Conservation (phyloP, 495 filamentous ascomycete genomes). For the Penicillium coprophilum region DNA sequence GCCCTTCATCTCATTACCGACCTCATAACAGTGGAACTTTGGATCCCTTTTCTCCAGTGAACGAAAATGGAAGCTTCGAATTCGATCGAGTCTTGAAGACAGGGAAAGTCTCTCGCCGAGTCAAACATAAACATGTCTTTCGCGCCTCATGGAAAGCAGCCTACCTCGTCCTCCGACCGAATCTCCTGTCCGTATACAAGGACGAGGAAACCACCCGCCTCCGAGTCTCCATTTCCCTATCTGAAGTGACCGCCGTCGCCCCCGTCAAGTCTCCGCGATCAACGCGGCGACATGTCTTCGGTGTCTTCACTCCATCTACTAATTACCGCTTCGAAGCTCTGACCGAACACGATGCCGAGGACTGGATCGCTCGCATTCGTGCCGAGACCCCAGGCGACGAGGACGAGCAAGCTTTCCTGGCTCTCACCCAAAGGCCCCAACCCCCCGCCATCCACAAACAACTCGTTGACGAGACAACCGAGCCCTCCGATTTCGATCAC, state of each 20-base stretch:
- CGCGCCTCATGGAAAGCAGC: slow-evolving; percentile 76
- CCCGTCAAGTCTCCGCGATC: slow-evolving; percentile 84
- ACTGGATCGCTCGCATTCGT: slow-evolving; percentile 85
- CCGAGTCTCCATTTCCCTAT: slow-evolving; percentile 79
- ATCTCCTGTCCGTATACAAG: slow-evolving; percentile 94
- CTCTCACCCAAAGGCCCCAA: slow-evolving; percentile 46
- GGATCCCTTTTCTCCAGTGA: slow-evolving; percentile 76
- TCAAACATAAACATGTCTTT: slow-evolving; percentile 88
- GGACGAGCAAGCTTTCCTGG: slow-evolving; percentile 76
- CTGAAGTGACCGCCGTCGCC: slow-evolving; percentile 88
- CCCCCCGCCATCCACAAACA: slow-evolving; percentile 35
- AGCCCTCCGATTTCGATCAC: slow-evolving; percentile 42
- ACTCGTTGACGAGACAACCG: slow-evolving; percentile 46
- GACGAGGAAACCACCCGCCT: slow-evolving; percentile 85
- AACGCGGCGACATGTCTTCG: slow-evolving; percentile 78
- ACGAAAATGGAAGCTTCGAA: slow-evolving; percentile 93
- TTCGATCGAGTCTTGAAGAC: slow-evolving; percentile 91
- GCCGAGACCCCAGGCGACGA: slow-evolving; percentile 78
- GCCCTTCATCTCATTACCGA: slow-evolving; percentile 17
- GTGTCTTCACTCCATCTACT: slow-evolving; percentile 85
- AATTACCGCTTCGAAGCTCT: slow-evolving; percentile 86
- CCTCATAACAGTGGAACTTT: slow-evolving; percentile 49
- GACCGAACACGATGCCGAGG: slow-evolving; percentile 70
- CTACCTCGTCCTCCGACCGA: slow-evolving; percentile 88
- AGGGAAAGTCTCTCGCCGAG: slow-evolving; percentile 81